Evolutionary conservation across 345 rosid genomes (phyloP).

Genomic region (Acer campestre): DNA sequence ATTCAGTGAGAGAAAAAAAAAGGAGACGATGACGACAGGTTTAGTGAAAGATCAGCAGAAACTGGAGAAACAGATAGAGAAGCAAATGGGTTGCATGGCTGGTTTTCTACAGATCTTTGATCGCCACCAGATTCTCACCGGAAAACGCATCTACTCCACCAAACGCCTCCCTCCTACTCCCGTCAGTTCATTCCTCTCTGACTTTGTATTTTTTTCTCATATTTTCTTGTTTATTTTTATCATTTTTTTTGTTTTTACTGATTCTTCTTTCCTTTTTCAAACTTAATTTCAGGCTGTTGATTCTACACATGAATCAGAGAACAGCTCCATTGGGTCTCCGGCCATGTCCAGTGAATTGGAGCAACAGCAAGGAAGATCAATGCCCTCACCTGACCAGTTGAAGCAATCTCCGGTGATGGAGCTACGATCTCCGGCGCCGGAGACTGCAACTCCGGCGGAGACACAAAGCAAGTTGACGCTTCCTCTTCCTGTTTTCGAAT

Average conservation of each 20-base stretch:
- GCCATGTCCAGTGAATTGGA: slow-evolving; percentile 38
- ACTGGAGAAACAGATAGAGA: slow-evolving; percentile 64
- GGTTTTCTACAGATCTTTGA: slow-evolving; percentile 97
- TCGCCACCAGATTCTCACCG: slow-evolving; percentile 67
- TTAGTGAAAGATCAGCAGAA: slow-evolving; percentile 46
- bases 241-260: background rate
- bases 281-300: slow-evolving; percentile 33
- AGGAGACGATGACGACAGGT: slow-evolving; percentile 40
- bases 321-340: slow-evolving; percentile 31
- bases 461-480: slow-evolving; percentile 38
- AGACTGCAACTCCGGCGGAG: slow-evolving; percentile 24
- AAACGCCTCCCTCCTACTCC: slow-evolving; percentile 61
- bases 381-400: slow-evolving; percentile 46
- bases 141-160: slow-evolving; percentile 60
- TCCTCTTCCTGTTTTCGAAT: slow-evolving; percentile 57
- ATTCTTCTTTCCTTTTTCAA: background rate
- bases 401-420: slow-evolving; percentile 46
- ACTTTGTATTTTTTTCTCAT: background rate
- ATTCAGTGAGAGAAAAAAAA: background rate
- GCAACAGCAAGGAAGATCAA: slow-evolving; percentile 35
- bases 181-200: slow-evolving; percentile 20
- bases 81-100: slow-evolving; percentile 94
- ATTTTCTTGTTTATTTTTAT: background rate
- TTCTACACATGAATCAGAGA: slow-evolving; percentile 37
- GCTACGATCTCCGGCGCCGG: slow-evolving; percentile 43